Evolutionary conservation across 2,329 filamentous ascomycete species (phyloP), one percentile per base, ranked within the genome.

Genomic region (Sporothrix humicola): DNA sequence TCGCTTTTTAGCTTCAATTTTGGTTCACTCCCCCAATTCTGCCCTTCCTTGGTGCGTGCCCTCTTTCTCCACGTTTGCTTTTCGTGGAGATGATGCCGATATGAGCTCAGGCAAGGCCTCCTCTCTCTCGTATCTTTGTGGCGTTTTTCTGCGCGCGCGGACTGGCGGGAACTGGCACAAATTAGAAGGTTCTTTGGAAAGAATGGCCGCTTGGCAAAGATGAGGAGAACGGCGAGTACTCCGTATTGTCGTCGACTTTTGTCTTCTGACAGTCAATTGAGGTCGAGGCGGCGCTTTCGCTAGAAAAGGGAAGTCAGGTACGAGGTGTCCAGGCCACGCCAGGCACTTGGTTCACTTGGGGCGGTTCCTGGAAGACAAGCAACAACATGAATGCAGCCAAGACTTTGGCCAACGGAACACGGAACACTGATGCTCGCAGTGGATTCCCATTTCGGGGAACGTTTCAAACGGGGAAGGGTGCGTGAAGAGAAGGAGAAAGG

Each of bases 361-460:
- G 31, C 31, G 31, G 31, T 37, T 37, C 31, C 31, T 37, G 31
- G 7, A 37, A 37, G 31, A 37, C 31, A 37, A 37, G 31, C 31
- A 37, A 5, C 31, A 56, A 4, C 23, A 9, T 12, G 52, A 23
- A 13, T n/a, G 12, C 42, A 48, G 42, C 61, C 52, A 26, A 63
- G 59, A 26, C 42, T 48, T 20, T 17, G 12, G 15, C 42, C 59
- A 46, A 17, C 61, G 31, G 31, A 37, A 37, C 31, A 37, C 31
- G 31, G 31, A 37, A 7, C 52, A 56, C 52, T 44, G 31, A 48
- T 17, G 1, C 42, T 66, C 61, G 61, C 61, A 26, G 15, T 66
- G 61, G 61, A 66, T 66, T 66, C 42, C 61, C 42, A 46, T 66
- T 66, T 26, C 8, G n/a, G 61, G 12, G 61, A 56, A 10, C 52